phyloP scores from a whole-genome alignment of 2,329 filamentous ascomycete species.

The Neoascochyta sp. region DNA sequence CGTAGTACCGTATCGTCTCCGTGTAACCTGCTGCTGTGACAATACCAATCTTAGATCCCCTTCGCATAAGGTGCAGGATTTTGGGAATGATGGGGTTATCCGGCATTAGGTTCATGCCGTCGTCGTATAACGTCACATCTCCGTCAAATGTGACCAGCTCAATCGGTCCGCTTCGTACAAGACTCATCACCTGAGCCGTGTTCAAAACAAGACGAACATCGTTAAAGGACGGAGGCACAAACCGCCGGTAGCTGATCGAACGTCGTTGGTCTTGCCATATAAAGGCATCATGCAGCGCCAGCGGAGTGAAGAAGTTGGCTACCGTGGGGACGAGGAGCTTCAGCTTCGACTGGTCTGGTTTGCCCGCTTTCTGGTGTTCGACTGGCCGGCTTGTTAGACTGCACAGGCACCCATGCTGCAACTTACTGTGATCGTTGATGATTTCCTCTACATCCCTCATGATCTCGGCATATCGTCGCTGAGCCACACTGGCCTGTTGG shows the following conservation, averaged over 20 bases:
- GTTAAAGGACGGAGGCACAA: conserved; percentile 96
- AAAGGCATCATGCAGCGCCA: conserved; percentile 86
- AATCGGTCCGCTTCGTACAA: conserved; percentile 69
- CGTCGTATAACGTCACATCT: conserved; percentile 86
- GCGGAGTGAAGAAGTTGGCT: conserved; percentile 87
- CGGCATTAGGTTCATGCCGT: conserved; percentile 74
- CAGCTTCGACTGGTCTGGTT: conserved; percentile 76
- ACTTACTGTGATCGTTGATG: conserved; percentile 82
- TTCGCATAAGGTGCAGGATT: conserved; percentile 66
- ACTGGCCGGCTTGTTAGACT: too few relatives aligned
- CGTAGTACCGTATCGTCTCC: conserved; percentile 80
- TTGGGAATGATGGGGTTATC: conserved; percentile 72
- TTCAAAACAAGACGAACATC: conserved; percentile 91
- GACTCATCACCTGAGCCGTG: conserved; percentile 87
- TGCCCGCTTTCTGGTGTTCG: conserved; percentile 62
- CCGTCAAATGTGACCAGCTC: conserved; percentile 94
- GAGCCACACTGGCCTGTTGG: conserved; percentile 74
- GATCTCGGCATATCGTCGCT: conserved; percentile 89
- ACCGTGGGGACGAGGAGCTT: conserved; percentile 87
- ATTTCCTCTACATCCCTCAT: conserved; percentile 89
- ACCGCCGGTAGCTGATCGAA: conserved; percentile 84
- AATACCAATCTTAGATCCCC: conserved; percentile 83
- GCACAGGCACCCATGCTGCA: too few relatives aligned
- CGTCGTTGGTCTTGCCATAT: conserved; percentile 81
- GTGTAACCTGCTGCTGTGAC: conserved; percentile 96